A percentile compares a stretch with the other conserved stretches of the same genome.
phyloP scores from a whole-genome alignment of 768 basidiomycete species.

The Leccinum fibrillosum region DNA sequence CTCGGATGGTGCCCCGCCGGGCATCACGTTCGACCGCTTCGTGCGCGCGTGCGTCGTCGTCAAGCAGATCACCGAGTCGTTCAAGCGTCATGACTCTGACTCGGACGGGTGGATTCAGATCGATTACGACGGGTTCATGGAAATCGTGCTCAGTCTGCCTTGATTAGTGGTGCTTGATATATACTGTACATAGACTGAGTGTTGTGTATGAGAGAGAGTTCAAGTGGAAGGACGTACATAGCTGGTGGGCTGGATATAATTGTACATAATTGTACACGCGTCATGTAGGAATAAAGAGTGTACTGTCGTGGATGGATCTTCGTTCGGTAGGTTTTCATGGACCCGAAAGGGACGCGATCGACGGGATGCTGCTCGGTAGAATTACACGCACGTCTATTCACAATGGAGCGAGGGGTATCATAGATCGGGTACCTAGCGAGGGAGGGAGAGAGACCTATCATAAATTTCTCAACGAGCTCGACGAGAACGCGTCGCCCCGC shows the following conservation, averaged over 20 bases:
- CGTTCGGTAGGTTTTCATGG: not conserved
- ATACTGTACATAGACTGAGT: not conserved
- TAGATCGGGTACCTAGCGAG: not conserved
- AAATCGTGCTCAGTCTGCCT: constrained; percentile 44
- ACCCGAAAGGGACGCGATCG: not conserved
- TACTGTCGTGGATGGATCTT: not conserved
- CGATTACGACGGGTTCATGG: constrained; percentile 55
- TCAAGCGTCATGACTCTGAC: constrained; percentile 63
- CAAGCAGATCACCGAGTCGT: constrained; percentile 73
- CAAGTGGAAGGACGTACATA: not conserved
- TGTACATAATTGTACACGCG: not conserved
- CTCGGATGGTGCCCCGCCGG: constrained; percentile 38
- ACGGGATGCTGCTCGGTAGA: not conserved
- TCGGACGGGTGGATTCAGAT: constrained; percentile 52
- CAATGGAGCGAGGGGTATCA: not conserved
- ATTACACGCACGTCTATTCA: not conserved
- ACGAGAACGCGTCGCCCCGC: constrained; percentile 31
- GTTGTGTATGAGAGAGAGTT: not conserved
- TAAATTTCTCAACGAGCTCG: constrained; percentile 18
- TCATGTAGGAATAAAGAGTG: constrained; percentile 11
- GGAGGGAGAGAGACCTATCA: constrained; percentile 4
- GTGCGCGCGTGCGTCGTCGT: constrained; percentile 82
- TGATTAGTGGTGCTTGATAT: constrained; percentile 20
- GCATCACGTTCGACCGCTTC: constrained; percentile 85
- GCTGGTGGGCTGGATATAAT: not conserved